Conservation (phyloP, 495 filamentous ascomycete species). For the Penicillium herquei region DNA sequence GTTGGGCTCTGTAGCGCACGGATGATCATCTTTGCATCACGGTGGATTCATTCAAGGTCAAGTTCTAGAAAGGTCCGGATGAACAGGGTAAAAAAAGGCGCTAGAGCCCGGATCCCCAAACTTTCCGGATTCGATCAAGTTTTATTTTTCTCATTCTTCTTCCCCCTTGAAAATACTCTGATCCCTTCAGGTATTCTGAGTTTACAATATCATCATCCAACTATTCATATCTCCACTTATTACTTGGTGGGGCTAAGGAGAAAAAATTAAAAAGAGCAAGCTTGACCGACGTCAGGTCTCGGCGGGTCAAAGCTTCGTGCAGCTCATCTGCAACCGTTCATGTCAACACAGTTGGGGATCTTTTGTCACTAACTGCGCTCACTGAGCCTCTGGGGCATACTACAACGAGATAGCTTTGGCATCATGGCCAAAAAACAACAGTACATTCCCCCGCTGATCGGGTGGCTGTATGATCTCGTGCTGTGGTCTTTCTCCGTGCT, state of each 20-base stretch:
- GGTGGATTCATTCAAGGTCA: background rate
- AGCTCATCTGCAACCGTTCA: constrained; percentile 16
- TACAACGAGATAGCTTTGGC: constrained; percentile 1
- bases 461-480: constrained; percentile 78
- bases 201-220: background rate
- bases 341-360: constrained; percentile 17
- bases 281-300: constrained; percentile 10
- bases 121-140: constrained; percentile 9
- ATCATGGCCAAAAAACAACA: constrained; percentile 41
- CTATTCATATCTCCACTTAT: background rate
- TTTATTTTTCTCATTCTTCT: background rate
- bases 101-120: constrained; percentile 7
- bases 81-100: background rate
- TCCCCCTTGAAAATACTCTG: background rate
- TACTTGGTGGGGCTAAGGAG: background rate
- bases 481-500: constrained; percentile 82
- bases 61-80: background rate
- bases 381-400: constrained; percentile 2
- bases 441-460: constrained; percentile 65
- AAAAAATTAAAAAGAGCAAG: background rate
- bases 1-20: background rate
- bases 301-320: constrained; percentile 20
- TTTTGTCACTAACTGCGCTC: constrained; percentile 1
- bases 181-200: too few species aligned
- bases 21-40: background rate